A percentile compares a stretch with the other conserved stretches of the same genome.
Conservation (phyloP, 768 basidiomycete species). For the Lactifluus piperatus region DNA sequence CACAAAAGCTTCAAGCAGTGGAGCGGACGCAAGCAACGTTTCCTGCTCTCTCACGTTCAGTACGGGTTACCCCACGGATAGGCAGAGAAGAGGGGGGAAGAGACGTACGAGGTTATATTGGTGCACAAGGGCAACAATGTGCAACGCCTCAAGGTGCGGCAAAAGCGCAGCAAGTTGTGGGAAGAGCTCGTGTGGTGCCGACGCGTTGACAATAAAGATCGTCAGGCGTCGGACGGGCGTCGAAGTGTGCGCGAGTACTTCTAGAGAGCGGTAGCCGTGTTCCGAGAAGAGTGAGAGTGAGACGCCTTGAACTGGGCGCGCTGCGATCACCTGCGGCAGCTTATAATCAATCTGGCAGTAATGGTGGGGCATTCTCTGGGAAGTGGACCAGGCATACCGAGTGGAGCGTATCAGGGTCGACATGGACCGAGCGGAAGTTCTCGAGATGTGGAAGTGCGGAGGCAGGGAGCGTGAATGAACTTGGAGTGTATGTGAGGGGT, state of each 20-base stretch:
- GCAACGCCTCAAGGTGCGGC: constrained; percentile 47
- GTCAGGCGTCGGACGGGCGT: constrained; percentile 41
- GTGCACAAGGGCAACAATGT: constrained; percentile 47
- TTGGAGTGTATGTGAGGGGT: constrained; percentile 30
- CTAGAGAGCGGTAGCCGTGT: constrained; percentile 33
- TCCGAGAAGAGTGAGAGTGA: constrained; percentile 45
- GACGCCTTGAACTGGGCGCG: constrained; percentile 40
- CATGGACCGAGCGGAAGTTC: constrained; percentile 46
- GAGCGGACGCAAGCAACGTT: constrained; percentile 34
- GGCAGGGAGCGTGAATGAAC: constrained; percentile 28
- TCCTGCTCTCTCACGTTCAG: constrained; percentile 26
- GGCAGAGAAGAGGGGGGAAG: not conserved
- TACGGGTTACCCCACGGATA: not conserved
- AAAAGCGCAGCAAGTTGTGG: constrained; percentile 40
- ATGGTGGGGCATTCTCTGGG: not conserved
- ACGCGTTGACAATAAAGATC: constrained; percentile 48
- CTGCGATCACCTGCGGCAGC: constrained; percentile 32
- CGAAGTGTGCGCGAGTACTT: constrained; percentile 34
- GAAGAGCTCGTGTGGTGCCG: constrained; percentile 34
- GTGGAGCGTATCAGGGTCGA: constrained; percentile 37
- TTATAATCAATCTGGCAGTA: not conserved
- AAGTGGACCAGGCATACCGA: not conserved
- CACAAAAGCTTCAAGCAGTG: constrained; percentile 34
- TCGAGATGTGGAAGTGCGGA: constrained; percentile 39
- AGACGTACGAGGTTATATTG: constrained; percentile 39